Evolutionary conservation across 805 yeast genomes (phyloP).

Genomic region (Dipodascopsis uninucleata): DNA sequence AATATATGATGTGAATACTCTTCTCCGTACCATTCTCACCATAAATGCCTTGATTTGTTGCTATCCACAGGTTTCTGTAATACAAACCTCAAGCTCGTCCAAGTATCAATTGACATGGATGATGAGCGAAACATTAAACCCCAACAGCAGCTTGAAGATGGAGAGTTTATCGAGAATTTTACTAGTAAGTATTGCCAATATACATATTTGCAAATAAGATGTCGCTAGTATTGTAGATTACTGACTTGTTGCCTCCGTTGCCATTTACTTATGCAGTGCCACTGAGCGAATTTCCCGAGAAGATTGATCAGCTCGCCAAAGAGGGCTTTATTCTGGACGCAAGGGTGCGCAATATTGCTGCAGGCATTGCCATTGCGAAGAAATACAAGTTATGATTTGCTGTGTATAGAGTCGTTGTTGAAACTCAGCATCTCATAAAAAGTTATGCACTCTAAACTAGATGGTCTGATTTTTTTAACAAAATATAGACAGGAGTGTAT

Average conservation of each 20-base stretch:
- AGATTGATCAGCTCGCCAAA: constrained; percentile 47
- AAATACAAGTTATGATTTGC: constrained; percentile 18
- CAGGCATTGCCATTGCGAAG: constrained; percentile 64
- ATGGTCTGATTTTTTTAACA: too few species aligned
- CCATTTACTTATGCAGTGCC: constrained; percentile 49
- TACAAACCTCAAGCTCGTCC: constrained; percentile 77
- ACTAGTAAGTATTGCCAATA: constrained; percentile 31
- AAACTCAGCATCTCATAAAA: too few species aligned
- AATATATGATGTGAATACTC: not conserved
- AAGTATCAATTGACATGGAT: constrained; percentile 68
- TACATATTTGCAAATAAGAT: not conserved
- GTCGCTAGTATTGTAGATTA: not conserved
- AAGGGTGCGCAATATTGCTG: constrained; percentile 79
- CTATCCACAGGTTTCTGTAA: constrained; percentile 61
- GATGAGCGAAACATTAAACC: constrained; percentile 68
- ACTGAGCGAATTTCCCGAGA: constrained; percentile 52
- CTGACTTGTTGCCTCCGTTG: too few species aligned
- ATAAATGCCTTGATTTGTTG: too few species aligned
- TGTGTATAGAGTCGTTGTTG: too few species aligned
- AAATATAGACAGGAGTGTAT: too few species aligned
- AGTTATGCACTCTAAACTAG: too few species aligned
- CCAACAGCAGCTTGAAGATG: constrained; percentile 73
- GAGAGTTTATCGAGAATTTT: constrained; percentile 89
- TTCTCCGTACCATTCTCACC: not conserved
- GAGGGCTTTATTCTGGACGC: constrained; percentile 83